phyloP scores from a whole-genome alignment of 2,329 filamentous ascomycete species.

The Aurifilum marmelostoma region DNA sequence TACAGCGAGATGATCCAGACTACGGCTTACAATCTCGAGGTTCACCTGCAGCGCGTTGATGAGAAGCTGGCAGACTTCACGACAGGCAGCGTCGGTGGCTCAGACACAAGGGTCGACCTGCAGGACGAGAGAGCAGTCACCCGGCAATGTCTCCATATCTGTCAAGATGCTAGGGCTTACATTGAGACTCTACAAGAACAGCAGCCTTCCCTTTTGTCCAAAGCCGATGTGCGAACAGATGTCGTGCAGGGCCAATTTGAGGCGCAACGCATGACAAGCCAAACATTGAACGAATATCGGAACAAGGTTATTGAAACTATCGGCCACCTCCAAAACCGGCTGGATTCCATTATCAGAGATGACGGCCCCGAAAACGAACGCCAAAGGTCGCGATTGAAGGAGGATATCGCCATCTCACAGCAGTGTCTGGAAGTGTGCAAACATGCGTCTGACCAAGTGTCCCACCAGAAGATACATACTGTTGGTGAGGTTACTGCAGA shows the following conservation, averaged over 20 bases:
- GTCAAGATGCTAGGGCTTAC: background rate
- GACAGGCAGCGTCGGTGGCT: background rate
- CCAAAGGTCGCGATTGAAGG: background rate
- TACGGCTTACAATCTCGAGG: background rate
- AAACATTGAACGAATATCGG: background rate
- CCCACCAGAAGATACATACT: background rate
- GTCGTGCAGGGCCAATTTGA: background rate
- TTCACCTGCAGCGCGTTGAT: background rate
- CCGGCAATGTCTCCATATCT: background rate
- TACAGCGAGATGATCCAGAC: background rate
- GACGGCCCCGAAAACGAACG: background rate
- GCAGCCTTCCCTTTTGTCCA: background rate
- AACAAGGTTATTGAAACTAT: background rate
- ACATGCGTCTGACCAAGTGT: background rate
- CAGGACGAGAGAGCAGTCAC: background rate
- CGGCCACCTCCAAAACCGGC: background rate
- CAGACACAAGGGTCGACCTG: background rate
- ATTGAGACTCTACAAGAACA: background rate
- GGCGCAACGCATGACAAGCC: background rate
- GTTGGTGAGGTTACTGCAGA: background rate
- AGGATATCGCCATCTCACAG: background rate
- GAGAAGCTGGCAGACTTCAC: background rate
- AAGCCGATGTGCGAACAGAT: background rate
- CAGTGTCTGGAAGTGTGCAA: conserved; percentile 3
- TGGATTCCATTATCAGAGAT: background rate